Evolutionary conservation across 257 asterid genomes (phyloP).

Genomic region (Solanum chiquidenum): DNA sequence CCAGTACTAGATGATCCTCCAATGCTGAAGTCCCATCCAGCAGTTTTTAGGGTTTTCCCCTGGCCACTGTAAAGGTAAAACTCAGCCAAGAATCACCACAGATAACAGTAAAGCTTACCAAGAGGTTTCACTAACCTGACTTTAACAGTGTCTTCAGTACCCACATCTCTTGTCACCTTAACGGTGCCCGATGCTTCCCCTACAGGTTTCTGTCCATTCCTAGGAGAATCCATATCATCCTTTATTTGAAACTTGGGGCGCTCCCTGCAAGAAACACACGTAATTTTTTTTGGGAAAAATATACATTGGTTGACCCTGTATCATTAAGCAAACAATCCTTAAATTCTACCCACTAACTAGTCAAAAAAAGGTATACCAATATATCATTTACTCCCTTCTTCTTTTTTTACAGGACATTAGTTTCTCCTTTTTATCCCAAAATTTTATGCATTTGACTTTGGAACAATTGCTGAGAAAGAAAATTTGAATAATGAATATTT

Average conservation of each 20-base stretch:
- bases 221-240: slow-evolving; percentile 30
- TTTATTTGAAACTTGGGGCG: slow-evolving; percentile 37
- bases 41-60: slow-evolving; percentile 45
- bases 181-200: slow-evolving; percentile 47
- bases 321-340: background rate
- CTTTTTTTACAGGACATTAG: background rate
- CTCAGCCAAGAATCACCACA: slow-evolving; percentile 12
- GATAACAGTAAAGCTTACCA: slow-evolving; percentile 4
- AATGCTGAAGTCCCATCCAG: slow-evolving; percentile 98
- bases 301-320: background rate
- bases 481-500: background rate
- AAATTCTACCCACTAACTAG: background rate
- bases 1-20: slow-evolving; percentile 72
- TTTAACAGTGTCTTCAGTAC: slow-evolving; percentile 29
- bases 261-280: slow-evolving; percentile 24
- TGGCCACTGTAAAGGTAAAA: slow-evolving; percentile 40
- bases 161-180: slow-evolving; percentile 31
- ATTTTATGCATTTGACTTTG: background rate
- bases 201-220: slow-evolving; percentile 18
- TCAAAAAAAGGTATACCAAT: background rate
- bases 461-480: background rate
- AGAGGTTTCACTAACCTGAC: slow-evolving; percentile 43
- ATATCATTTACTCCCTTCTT: background rate
- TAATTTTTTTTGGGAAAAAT: background rate
- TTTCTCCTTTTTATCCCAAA: background rate